A percentile compares a stretch with the other conserved stretches of the same genome.
Evolutionary conservation across 768 basidiomycete genomes (phyloP).

Genomic region (Leccinellum luteum): DNA sequence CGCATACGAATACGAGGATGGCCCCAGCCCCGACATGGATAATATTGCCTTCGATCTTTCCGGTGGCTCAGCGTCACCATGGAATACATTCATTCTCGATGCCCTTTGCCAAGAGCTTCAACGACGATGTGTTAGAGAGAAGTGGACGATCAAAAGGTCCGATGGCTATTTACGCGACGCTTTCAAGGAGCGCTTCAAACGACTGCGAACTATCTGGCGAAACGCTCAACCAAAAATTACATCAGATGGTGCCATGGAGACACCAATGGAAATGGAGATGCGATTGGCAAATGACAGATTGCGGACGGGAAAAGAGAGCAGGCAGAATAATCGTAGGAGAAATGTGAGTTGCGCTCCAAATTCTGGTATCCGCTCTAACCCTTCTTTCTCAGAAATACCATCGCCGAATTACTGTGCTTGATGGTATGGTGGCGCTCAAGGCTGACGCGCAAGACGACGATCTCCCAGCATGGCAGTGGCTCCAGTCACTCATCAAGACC

Average conservation of each 20-base stretch:
- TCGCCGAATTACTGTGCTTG: neutral
- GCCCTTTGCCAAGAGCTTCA: neutral
- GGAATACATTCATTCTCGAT: conserved; percentile 6
- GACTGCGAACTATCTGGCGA: conserved; percentile 1
- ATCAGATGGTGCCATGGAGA: neutral
- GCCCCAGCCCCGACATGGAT: neutral
- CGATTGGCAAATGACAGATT: neutral
- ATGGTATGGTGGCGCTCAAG: neutral
- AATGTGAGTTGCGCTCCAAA: conserved; percentile 1
- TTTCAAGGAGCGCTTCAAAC: conserved; percentile 1
- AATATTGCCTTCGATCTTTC: conserved; percentile 1
- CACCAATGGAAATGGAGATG: neutral
- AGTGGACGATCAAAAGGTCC: conserved; percentile 2
- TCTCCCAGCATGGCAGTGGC: neutral
- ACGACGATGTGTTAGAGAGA: neutral
- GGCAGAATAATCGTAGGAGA: neutral
- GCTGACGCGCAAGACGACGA: neutral
- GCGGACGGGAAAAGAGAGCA: neutral
- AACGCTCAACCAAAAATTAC: conserved; percentile 3
- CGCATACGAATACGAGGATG: conserved; percentile 7
- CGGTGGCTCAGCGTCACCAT: neutral
- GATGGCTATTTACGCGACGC: neutral
- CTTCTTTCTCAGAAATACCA: conserved; percentile 1
- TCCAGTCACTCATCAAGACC: neutral
- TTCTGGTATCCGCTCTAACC: too few relatives aligned